Percentiles rank a stretch among this genome's conserved stretches.
Conservation (phyloP, 2,329 filamentous ascomycete genomes). For the Grosmannia clavigera region DNA sequence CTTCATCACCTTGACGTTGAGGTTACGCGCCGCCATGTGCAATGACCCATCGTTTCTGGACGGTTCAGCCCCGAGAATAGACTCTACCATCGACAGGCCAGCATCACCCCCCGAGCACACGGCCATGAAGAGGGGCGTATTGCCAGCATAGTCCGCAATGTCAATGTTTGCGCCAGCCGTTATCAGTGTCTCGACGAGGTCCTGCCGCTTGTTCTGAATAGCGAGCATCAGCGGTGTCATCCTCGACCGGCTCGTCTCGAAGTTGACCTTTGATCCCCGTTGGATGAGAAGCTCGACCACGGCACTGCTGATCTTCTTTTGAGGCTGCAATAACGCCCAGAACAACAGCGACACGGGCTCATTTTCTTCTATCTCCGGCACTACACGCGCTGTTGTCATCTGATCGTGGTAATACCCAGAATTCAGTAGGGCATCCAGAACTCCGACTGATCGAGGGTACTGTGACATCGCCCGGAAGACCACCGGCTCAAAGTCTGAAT, state of each 20-base stretch:
- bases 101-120: slow-evolving; percentile 41
- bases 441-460: slow-evolving; percentile 40
- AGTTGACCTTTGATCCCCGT: slow-evolving; percentile 43
- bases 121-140: slow-evolving; percentile 48
- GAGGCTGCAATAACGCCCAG: slow-evolving; percentile 50
- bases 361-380: slow-evolving; percentile 31
- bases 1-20: slow-evolving; percentile 44
- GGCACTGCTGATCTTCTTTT: slow-evolving; percentile 47
- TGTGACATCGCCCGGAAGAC: slow-evolving; percentile 39
- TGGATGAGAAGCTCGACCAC: slow-evolving; percentile 46
- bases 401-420: slow-evolving; percentile 50
- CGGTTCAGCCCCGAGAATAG: slow-evolving; percentile 41
- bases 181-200: slow-evolving; percentile 38
- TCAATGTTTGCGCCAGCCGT: slow-evolving; percentile 33
- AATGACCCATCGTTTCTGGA: slow-evolving; percentile 52
- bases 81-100: slow-evolving; percentile 40
- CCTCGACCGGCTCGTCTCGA: slow-evolving; percentile 37
- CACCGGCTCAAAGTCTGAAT: slow-evolving; percentile 31
- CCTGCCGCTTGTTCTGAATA: slow-evolving; percentile 40
- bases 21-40: slow-evolving; percentile 48
- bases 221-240: slow-evolving; percentile 48
- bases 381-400: slow-evolving; percentile 27
- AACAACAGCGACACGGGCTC: slow-evolving; percentile 45
- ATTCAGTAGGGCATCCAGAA: slow-evolving; percentile 41
- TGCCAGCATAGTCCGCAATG: slow-evolving; percentile 35